Base-by-base conservation (phyloP, 2,329 filamentous ascomycete species). In the Aspergillus candidus region DNA sequence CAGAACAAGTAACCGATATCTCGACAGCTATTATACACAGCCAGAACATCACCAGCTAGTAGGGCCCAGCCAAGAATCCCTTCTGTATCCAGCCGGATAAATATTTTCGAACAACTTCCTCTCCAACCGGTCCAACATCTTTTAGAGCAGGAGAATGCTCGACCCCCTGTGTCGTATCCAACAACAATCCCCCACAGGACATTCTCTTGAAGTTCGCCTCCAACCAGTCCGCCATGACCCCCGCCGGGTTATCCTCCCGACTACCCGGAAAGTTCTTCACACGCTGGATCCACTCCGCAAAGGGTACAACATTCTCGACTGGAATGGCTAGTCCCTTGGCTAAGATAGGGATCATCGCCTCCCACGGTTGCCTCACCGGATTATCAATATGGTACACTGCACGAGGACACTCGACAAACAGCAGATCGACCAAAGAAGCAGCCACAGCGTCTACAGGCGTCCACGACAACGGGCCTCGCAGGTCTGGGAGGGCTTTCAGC, bases 311-410 rank as follows among this genome's bases (percentile, higher is more conserved):
- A 38, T 58, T 58, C 1, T 32, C n/a, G 2, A 29, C 29, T 5
- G 56, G 56, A 12, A 70, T 64, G 3, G 50, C 49, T 1, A 74
- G 55, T 2, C 54, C 59, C 4, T 57, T 51, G 0, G 67, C 63
- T 11, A 73, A 46, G 2, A 70, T 13, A 3, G 40, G 30, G 3
- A 60, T 55, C 58, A 72, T 67, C 1, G 65, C 54, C 3, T 42
- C 43, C 71, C 71, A 74, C 0, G 61, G 47, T 47, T 73, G 71
- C 1, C 69, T 45, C 3, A 66, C 56, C 0, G 71, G 70, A 47
- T 73, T 72, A 6, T 74, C 71, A 39, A 75, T 62, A 49, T 74
- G 71, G 43, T 73, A 74, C 18, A 73, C 55, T 1, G 61, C 55
- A 33, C 67, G 59, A 0, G 58, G 49, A 0, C 32, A 31, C 1